Percentiles rank a stretch among this genome's conserved stretches.
Conservation (phyloP, 1,284 basidiomycete species). For the Marasmius tenuissimus region DNA sequence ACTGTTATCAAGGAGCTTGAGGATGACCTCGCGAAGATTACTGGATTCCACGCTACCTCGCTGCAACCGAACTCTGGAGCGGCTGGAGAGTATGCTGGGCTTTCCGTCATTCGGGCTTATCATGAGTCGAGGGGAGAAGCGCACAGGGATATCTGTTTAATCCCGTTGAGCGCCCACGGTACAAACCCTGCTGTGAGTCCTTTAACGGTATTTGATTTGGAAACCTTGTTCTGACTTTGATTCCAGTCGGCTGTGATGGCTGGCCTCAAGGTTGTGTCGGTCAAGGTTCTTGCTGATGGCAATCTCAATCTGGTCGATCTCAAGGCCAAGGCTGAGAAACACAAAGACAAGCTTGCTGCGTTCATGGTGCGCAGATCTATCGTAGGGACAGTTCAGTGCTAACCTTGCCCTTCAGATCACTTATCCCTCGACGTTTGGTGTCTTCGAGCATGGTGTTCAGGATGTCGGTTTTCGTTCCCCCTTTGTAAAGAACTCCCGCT, state of each 20-base stretch:
- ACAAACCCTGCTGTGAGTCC: constrained; percentile 87
- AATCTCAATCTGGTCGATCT: constrained; percentile 90
- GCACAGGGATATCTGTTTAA: constrained; percentile 90
- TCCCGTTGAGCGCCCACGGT: constrained; percentile 94
- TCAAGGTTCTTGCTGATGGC: constrained; percentile 88
- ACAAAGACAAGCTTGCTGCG: constrained; percentile 91
- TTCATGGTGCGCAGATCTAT: constrained; percentile 79
- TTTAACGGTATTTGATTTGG: not conserved
- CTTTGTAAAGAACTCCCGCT: not conserved
- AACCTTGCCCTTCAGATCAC: constrained; percentile 59
- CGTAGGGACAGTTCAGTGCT: not conserved
- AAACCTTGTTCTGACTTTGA: constrained; percentile 4
- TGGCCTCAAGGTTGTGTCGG: constrained; percentile 92
- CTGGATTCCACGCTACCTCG: constrained; percentile 93
- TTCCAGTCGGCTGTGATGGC: constrained; percentile 92
- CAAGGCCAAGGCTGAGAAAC: constrained; percentile 82
- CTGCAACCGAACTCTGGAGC: constrained; percentile 98
- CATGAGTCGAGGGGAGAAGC: constrained; percentile 86
- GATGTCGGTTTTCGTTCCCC: constrained; percentile 43
- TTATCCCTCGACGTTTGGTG: constrained; percentile 95
- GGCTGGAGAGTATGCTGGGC: constrained; percentile 93
- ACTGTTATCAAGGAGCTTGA: constrained; percentile 90
- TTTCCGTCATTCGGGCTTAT: constrained; percentile 93
- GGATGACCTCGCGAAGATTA: constrained; percentile 88
- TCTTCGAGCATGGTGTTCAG: constrained; percentile 92